These are phyloP conservation scores for Amanita muscaria DNA, from an alignment of 768 basidiomycete species.

Conservation along the genomic window DNA sequence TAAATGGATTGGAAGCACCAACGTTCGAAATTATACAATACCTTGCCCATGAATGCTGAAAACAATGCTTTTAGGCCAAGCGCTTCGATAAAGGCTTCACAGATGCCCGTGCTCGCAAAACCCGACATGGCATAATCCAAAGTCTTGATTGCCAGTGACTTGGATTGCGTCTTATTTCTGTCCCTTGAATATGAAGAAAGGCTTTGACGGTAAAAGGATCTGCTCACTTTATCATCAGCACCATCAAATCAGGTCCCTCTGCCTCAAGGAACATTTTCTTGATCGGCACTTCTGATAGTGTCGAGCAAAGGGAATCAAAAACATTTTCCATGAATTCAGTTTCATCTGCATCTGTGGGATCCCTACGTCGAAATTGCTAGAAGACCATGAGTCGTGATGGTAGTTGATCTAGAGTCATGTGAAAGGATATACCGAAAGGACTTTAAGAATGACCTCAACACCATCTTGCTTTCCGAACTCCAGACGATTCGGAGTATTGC, in stretches of 20 bases:
- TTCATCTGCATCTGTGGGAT: constrained; percentile 85
- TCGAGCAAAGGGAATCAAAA: constrained; percentile 85
- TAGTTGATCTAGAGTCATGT: not conserved
- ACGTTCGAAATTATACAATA: constrained; percentile 17
- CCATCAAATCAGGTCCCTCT: constrained; percentile 95
- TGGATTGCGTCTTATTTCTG: constrained; percentile 78
- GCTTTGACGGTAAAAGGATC: not conserved
- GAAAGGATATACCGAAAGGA: constrained; percentile 54
- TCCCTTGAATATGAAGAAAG: not conserved
- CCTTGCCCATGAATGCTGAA: constrained; percentile 91
- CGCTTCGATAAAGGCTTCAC: constrained; percentile 81
- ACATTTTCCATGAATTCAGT: constrained; percentile 97
- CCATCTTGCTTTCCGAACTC: constrained; percentile 68
- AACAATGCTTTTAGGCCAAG: constrained; percentile 87
- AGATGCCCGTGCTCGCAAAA: constrained; percentile 53
- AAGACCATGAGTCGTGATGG: constrained; percentile 4
- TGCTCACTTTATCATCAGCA: constrained; percentile 91
- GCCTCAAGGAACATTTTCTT: constrained; percentile 79
- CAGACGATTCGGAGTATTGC: constrained; percentile 58
- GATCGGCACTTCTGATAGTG: constrained; percentile 66
- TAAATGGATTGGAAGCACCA: not conserved
- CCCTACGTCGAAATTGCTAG: constrained; percentile 80
- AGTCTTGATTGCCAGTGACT: constrained; percentile 80
- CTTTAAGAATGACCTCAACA: constrained; percentile 66
- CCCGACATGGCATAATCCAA: constrained; percentile 89